These are phyloP conservation scores for Sporothrix mexicana DNA, from an alignment of 2,329 filamentous ascomycete species.

Conservation along the genomic window DNA sequence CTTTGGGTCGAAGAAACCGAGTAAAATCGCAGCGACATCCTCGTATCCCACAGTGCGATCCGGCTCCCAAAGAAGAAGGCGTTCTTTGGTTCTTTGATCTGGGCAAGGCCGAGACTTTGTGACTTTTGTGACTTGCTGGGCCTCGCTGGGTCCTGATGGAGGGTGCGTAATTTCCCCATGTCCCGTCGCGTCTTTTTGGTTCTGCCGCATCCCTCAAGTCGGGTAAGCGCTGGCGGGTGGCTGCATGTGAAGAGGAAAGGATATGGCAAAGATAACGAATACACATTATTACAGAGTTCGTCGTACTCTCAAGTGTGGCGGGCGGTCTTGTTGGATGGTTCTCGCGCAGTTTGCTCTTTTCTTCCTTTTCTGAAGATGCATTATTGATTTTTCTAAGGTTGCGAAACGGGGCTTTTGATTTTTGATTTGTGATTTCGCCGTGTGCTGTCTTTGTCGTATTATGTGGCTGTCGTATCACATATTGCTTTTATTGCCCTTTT, in stretches of 20 bases:
- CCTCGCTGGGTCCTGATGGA: conserved; percentile 16
- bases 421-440: background rate
- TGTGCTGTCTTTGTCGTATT: too few relatives aligned
- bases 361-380: background rate
- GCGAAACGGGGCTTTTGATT: background rate
- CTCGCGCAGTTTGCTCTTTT: conserved; percentile 15
- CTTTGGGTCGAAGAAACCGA: background rate
- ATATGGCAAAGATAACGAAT: conserved; percentile 1
- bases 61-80: conserved; percentile 19
- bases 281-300: too few relatives aligned
- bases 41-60: conserved; percentile 5
- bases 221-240: conserved; percentile 1
- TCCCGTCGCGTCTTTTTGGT: background rate
- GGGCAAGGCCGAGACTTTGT: background rate
- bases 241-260: conserved; percentile 8
- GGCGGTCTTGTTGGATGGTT: background rate
- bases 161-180: conserved; percentile 31
- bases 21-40: background rate
- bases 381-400: background rate
- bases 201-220: conserved; percentile 1
- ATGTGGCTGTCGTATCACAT: background rate
- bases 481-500: background rate
- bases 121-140: background rate
- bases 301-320: too few relatives aligned
- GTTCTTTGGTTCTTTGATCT: background rate